Evolutionary conservation across 2,329 filamentous ascomycete species (phyloP), one percentile per base, ranked within the genome.

Genomic region (Fusarium nelsonii): DNA sequence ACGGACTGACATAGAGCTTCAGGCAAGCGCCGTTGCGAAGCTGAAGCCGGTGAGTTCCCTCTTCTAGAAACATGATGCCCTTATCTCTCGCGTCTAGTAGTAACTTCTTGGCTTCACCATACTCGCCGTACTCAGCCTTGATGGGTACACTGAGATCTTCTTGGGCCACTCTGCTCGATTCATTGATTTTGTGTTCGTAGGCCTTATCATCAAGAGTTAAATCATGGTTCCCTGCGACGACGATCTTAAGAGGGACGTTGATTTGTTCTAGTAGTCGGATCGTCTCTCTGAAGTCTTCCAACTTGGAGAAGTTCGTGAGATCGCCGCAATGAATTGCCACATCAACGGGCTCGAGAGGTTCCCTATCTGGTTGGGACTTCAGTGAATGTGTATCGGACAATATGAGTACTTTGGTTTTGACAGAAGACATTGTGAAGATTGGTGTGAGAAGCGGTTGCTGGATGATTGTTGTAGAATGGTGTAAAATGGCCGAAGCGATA

Each of bases 171-270:
- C 44, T 65, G 6, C 39, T 60, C n/a, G 70, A 60, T 32, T 76
- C 72, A 0, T 23, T 16, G 1, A 78, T 53, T 41, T 77, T 78
- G 4, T 61, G 11, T 41, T 77, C 60, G 49, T 84, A 87, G 0
- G 71, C 71, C 0, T 70, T 67, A 2, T 63, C 44, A 33, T 83
- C 80, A 4, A 83, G 73, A 0, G 78, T 81, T 40, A 84, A 84
- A 61, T 87, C 84, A 61, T 87, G 84, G 52, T 86, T 87, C 1
- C 85, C 84, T 3, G 84, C 78, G 43, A 87, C 85, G 8, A 81
- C 75, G 2, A 87, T 69, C 56, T 86, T 87, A 5, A 85, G 73
- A 0, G 81, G 79, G 0, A 84, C 83, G 2, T 81, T 59, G 16
- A 86, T 73, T 0, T 50, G 51, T 10, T 77, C 68, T 0, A 87